Percentiles rank a stretch among this genome's conserved stretches.
These are phyloP conservation scores for Cronartium ribicola DNA, from an alignment of 1,284 basidiomycete genomes.

Conservation along the genomic window DNA sequence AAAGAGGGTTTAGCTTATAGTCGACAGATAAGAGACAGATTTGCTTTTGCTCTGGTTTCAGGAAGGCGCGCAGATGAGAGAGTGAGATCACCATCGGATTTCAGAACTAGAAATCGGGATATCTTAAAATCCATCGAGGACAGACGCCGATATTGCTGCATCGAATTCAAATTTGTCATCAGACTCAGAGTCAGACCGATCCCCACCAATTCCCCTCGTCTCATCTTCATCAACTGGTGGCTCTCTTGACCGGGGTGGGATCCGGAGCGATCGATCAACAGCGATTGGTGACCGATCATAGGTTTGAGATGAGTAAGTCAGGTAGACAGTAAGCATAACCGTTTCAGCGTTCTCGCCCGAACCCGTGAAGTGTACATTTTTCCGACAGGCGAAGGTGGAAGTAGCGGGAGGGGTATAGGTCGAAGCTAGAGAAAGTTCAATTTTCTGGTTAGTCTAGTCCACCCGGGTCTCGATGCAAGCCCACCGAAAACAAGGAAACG, in stretches of 20 bases:
- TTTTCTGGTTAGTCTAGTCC: neutral
- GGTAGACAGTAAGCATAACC: neutral
- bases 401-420: neutral
- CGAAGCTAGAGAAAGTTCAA: neutral
- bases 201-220: neutral
- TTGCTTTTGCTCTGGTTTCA: neutral
- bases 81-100: neutral
- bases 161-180: neutral
- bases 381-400: neutral
- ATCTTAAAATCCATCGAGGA: neutral
- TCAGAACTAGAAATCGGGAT: neutral
- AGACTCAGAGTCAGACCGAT: neutral
- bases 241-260: neutral
- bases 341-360: neutral
- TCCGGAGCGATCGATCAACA: neutral
- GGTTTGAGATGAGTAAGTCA: neutral
- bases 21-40: neutral
- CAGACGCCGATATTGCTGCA: neutral
- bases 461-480: neutral
- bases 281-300: constrained; percentile 3
- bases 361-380: neutral
- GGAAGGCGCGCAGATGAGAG: neutral
- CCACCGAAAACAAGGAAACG: neutral
- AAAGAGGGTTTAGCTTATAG: neutral
- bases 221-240: neutral